phyloP scores from a whole-genome alignment of 352 stramenopile species.

The Hyaloperonospora brassicae region DNA sequence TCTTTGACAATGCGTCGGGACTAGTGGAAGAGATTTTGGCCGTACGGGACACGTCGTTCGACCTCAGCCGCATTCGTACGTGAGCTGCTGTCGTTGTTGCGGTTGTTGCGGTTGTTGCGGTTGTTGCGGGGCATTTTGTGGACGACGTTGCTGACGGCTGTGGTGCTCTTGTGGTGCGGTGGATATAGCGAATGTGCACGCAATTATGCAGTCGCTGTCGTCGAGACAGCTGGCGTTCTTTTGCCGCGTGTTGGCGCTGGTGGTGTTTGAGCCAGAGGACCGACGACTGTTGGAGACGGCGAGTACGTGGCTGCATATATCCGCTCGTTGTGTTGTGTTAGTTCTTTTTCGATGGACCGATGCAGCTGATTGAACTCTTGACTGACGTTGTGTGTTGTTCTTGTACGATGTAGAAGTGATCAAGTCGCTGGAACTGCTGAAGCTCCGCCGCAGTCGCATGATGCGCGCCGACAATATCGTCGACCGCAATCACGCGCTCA shows the following conservation, averaged over 20 bases:
- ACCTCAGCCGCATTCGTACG: slow-evolving; percentile 73
- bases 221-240: slow-evolving; percentile 92
- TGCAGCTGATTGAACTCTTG: neutral
- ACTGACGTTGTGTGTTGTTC: neutral
- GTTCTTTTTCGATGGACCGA: slow-evolving; percentile 1
- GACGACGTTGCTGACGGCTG: neutral
- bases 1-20: slow-evolving; percentile 87
- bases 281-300: slow-evolving; percentile 87
- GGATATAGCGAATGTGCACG: slow-evolving; percentile 81
- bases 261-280: slow-evolving; percentile 94
- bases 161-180: slow-evolving; percentile 6
- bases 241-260: slow-evolving; percentile 90
- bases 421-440: slow-evolving; percentile 90
- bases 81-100: neutral
- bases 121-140: neutral
- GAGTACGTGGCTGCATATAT: slow-evolving; percentile 31
- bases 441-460: slow-evolving; percentile 76
- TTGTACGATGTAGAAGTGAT: slow-evolving; percentile 62
- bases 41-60: slow-evolving; percentile 69
- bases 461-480: slow-evolving; percentile 78
- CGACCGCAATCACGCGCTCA: slow-evolving; percentile 90
- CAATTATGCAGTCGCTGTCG: slow-evolving; percentile 83
- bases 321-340: neutral
- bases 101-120: too few relatives aligned
- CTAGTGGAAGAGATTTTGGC: slow-evolving; percentile 92